These are phyloP conservation scores for Camellia oleifera DNA, from an alignment of 179 eudicot species.

Conservation along the genomic window DNA sequence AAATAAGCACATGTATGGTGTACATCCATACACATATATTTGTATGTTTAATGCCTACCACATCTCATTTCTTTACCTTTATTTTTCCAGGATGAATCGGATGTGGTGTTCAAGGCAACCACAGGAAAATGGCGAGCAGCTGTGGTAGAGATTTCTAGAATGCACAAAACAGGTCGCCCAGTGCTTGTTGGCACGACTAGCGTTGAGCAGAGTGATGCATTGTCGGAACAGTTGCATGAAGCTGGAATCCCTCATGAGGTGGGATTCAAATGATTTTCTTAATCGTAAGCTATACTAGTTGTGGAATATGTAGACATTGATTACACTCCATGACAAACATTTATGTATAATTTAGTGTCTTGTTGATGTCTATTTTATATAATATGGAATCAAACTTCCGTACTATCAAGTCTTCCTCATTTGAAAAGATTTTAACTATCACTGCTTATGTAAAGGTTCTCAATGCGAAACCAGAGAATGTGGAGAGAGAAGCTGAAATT, in stretches of 20 bases:
- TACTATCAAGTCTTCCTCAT: slow-evolving; percentile 1
- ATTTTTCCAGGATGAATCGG: slow-evolving; percentile 84
- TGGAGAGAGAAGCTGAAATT: slow-evolving; percentile 99
- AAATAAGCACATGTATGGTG: background rate
- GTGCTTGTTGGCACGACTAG: slow-evolving; percentile 99
- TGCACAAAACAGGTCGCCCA: slow-evolving; percentile 92
- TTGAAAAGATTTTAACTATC: slow-evolving; percentile 9
- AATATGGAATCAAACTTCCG: background rate
- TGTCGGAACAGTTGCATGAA: slow-evolving; percentile 81
- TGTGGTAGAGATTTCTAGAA: slow-evolving; percentile 95
- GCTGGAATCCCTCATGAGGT: slow-evolving; percentile 95
- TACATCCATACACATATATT: background rate
- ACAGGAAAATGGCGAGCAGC: slow-evolving; percentile 96
- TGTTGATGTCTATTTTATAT: background rate
- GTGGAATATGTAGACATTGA: background rate
- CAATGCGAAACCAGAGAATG: slow-evolving; percentile 99
- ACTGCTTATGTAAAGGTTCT: slow-evolving; percentile 56
- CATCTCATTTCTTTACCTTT: slow-evolving; percentile 12
- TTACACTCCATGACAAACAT: background rate
- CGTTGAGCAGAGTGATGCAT: slow-evolving; percentile 92
- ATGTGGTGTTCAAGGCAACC: slow-evolving; percentile 89
- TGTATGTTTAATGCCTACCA: slow-evolving; percentile 14
- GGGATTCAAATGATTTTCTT: slow-evolving; percentile 14
- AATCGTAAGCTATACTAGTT: background rate
- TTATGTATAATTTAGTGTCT: slow-evolving; percentile 2